phyloP scores from a whole-genome alignment of 257 asterid species.

The Solanum chmielewskii region DNA sequence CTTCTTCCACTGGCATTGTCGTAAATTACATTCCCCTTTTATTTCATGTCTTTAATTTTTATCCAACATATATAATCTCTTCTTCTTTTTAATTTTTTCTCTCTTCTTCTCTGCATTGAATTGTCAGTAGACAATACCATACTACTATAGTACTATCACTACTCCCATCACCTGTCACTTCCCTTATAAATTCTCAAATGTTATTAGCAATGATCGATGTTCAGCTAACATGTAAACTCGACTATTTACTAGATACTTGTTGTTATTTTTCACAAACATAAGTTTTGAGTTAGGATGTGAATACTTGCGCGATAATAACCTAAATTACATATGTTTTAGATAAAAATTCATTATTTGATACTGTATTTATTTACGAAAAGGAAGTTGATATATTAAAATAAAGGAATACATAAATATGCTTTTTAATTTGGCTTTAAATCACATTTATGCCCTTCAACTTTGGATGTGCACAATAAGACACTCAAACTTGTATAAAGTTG shows the following conservation, averaged over 20 bases:
- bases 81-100: not conserved
- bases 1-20: constrained; percentile 28
- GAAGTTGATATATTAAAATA: not conserved
- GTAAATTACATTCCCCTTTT: not conserved
- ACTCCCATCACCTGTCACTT: not conserved
- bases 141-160: not conserved
- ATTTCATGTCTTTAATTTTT: constrained; percentile 5
- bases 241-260: not conserved
- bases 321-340: not conserved
- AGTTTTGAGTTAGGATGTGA: not conserved
- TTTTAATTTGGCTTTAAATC: no score
- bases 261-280: not conserved
- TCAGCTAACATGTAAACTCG: not conserved
- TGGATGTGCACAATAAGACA: no score
- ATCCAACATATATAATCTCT: constrained; percentile 4
- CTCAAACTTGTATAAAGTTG: no score
- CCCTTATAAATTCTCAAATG: not conserved
- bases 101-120: not conserved
- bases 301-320: not conserved
- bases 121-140: constrained; percentile 2
- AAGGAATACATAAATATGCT: no score
- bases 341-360: not conserved
- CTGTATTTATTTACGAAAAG: no score
- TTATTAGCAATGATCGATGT: not conserved
- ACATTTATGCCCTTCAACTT: no score